These are phyloP conservation scores for Herpetomonas samuelpessoai DNA, from an alignment of 208 protist species.

Conservation along the genomic window DNA sequence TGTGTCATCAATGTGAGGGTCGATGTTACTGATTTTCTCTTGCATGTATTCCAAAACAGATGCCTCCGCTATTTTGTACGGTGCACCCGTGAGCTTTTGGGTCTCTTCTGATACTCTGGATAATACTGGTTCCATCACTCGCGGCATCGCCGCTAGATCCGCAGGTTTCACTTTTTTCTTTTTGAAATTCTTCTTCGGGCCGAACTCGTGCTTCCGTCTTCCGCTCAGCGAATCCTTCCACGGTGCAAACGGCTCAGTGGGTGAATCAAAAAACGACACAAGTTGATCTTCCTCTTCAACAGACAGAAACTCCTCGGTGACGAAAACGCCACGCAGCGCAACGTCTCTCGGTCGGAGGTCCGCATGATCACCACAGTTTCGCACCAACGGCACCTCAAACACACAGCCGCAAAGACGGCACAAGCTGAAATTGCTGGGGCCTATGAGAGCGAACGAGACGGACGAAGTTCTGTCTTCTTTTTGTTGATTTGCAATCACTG, in stretches of 20 bases:
- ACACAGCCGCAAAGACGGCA: slow-evolving; percentile 42
- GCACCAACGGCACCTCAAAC: slow-evolving; percentile 18
- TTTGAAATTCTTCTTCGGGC: slow-evolving; percentile 85
- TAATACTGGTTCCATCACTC: slow-evolving; percentile 40
- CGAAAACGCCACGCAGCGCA: slow-evolving; percentile 37
- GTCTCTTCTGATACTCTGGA: slow-evolving; percentile 19
- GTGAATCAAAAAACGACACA: slow-evolving; percentile 60
- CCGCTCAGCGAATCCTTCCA: slow-evolving; percentile 89
- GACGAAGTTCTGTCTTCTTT: slow-evolving; percentile 59
- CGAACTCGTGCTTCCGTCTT: slow-evolving; percentile 83
- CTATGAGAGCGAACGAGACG: slow-evolving; percentile 57
- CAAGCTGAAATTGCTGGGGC: slow-evolving; percentile 30
- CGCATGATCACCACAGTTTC: slow-evolving; percentile 44
- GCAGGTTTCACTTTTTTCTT: slow-evolving; percentile 71
- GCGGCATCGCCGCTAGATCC: slow-evolving; percentile 53
- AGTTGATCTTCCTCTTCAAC: slow-evolving; percentile 44
- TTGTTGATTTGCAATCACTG: slow-evolving; percentile 54
- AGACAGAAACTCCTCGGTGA: slow-evolving; percentile 44
- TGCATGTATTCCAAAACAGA: slow-evolving; percentile 75
- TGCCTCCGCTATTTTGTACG: slow-evolving; percentile 55
- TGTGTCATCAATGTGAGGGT: slow-evolving; percentile 89
- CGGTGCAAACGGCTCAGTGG: slow-evolving; percentile 28
- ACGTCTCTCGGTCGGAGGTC: slow-evolving; percentile 9
- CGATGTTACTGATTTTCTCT: slow-evolving; percentile 64
- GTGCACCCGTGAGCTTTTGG: slow-evolving; percentile 22